phyloP scores from a whole-genome alignment of 768 basidiomycete genomes.

The Agaricus blazei region DNA sequence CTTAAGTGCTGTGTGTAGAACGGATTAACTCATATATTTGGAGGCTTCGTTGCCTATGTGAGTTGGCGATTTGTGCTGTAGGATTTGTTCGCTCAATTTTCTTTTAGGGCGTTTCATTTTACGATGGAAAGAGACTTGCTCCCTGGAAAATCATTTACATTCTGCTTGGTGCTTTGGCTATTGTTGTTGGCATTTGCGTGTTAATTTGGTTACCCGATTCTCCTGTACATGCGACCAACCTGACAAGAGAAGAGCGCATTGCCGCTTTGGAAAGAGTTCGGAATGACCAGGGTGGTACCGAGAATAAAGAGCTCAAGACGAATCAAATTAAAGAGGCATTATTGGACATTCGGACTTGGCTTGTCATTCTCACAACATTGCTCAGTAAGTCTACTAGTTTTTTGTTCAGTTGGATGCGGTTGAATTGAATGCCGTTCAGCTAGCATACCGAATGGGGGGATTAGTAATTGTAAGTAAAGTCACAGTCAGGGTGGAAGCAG shows the following conservation, averaged over 20 bases:
- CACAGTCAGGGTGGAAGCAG: background rate
- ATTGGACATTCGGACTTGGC: constrained; percentile 54
- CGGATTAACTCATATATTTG: constrained; percentile 53
- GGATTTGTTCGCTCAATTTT: background rate
- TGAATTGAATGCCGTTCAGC: constrained; percentile 27
- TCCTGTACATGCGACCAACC: constrained; percentile 51
- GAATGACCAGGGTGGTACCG: constrained; percentile 60
- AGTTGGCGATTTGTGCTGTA: constrained; percentile 10
- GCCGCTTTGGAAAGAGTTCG: constrained; percentile 62
- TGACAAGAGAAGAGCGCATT: constrained; percentile 55
- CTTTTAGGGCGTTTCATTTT: constrained; percentile 50
- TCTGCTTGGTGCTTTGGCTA: constrained; percentile 55
- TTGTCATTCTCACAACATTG: constrained; percentile 54
- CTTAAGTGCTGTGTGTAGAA: constrained; percentile 32
- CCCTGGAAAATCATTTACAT: constrained; percentile 62
- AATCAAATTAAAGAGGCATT: constrained; percentile 55
- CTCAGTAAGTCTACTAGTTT: constrained; percentile 36
- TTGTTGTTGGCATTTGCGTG: constrained; percentile 50
- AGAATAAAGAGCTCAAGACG: constrained; percentile 55
- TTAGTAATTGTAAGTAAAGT: constrained; percentile 51
- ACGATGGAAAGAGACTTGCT: constrained; percentile 38
- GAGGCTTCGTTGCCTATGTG: constrained; percentile 61
- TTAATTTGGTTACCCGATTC: constrained; percentile 63
- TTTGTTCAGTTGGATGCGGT: constrained; percentile 7
- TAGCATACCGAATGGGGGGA: constrained; percentile 59